Conservation (phyloP, 768 basidiomycete species). For the Amanita pseudoporphyria region DNA sequence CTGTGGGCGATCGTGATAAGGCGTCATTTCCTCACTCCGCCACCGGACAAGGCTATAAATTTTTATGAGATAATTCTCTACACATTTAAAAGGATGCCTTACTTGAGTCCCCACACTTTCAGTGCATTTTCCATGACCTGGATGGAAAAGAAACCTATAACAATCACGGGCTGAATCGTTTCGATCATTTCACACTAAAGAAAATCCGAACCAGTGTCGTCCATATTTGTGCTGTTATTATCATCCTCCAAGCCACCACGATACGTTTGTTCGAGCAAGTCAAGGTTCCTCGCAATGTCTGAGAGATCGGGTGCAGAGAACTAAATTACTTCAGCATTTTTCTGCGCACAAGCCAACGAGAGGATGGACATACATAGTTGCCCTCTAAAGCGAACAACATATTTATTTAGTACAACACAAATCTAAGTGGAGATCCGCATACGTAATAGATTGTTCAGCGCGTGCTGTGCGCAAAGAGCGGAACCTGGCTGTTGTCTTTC, state of each 20-base stretch:
- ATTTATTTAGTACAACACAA: constrained; percentile 5
- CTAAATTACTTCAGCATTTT: constrained; percentile 25
- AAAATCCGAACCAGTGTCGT: constrained; percentile 65
- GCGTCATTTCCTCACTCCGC: constrained; percentile 75
- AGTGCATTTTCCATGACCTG: constrained; percentile 83
- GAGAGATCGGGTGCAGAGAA: constrained; percentile 77
- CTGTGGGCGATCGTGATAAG: constrained; percentile 72
- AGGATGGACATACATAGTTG: constrained; percentile 29
- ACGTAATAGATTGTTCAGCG: constrained; percentile 76
- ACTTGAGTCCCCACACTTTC: constrained; percentile 79
- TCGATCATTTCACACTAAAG: not conserved
- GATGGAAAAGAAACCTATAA: constrained; percentile 80
- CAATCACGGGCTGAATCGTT: not conserved
- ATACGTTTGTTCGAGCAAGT: constrained; percentile 54
- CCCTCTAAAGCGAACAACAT: constrained; percentile 24
- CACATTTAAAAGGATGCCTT: constrained; percentile 11
- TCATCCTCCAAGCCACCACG: constrained; percentile 32
- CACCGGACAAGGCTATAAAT: constrained; percentile 63
- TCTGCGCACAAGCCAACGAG: constrained; percentile 4
- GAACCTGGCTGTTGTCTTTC: constrained; percentile 71
- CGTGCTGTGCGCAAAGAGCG: constrained; percentile 84
- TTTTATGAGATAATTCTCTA: constrained; percentile 6
- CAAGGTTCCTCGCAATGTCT: constrained; percentile 58
- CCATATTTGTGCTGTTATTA: constrained; percentile 76
- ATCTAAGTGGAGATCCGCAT: constrained; percentile 15